Evolutionary conservation across 768 basidiomycete genomes (phyloP), one percentile per base, ranked within the genome.

Genomic region (Exidia glandulosa): DNA sequence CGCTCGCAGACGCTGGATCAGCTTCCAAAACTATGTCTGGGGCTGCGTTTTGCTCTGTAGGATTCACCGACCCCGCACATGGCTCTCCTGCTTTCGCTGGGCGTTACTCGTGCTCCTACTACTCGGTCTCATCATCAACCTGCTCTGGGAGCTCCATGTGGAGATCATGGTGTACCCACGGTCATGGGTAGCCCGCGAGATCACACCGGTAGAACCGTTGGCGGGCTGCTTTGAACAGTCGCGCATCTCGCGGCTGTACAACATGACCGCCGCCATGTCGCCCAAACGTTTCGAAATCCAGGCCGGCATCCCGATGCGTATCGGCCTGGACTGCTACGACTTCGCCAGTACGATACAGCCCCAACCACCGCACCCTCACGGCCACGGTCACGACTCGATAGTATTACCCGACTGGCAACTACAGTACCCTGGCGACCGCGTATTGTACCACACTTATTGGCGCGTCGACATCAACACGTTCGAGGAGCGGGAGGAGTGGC

Each of bases 401-500:
- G 23, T 6, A 5, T 19, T 45, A 23, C 41, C 41, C 10, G 41
- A 45, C 9, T 45, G 41, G 41, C 16, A 14, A 23, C 41, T 45
- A 23, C 41, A 45, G 41, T 57, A n/a, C 41, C 32, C 29, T 27
- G 25, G 79, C 14, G 74, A 77, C 23, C 80, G 82, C 23, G 79
- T 81, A 13, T 81, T 84, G 58, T 95, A 84, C 68, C 95, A 98
- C 71, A 87, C 92, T 1, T 98, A 97, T 71, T 98, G 95, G 95
- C 79, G 95, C 14, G 82, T 81, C 60, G 94, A 97, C 74, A 82
- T 97, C 41, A 84, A 85, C 0, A 76, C 85, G 1, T 93, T 98
- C 65, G 84, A 79, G 2, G 77, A 81, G 59, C 79, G 94, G 29
- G 94, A 98, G 67, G 88, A 92, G 68, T 86, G 84, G 76, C 90